phyloP scores from a whole-genome alignment of 805 yeast species.

The Candida multigemmis region DNA sequence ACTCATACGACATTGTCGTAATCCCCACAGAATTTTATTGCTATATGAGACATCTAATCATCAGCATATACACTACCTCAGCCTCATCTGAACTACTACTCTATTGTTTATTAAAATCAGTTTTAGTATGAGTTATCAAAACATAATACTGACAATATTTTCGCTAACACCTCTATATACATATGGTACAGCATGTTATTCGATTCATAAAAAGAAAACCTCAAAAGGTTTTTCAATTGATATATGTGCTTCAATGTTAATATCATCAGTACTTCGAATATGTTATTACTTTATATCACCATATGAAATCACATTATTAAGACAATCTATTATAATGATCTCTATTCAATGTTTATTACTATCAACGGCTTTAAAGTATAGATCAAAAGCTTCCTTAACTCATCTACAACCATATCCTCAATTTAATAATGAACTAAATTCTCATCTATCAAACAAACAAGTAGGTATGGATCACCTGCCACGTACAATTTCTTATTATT shows the following conservation, averaged over 20 bases:
- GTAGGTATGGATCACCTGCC: conserved; percentile 6
- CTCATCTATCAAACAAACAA: conserved; percentile 11
- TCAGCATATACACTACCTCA: too few species aligned
- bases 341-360: conserved; percentile 62
- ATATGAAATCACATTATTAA: conserved; percentile 65
- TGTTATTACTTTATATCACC: conserved; percentile 74
- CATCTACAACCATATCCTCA: conserved; percentile 20
- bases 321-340: conserved; percentile 84
- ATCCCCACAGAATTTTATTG: too few species aligned
- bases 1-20: too few species aligned
- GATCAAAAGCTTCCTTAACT: conserved; percentile 32
- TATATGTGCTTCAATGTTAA: conserved; percentile 84
- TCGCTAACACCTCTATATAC: conserved; percentile 80
- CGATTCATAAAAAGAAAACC: conserved; percentile 55
- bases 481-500: conserved; percentile 9
- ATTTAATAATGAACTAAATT: conserved; percentile 17
- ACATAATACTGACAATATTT: too few species aligned
- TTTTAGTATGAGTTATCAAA: too few species aligned
- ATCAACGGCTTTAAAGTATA: conserved; percentile 50
- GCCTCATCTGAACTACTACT: too few species aligned
- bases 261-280: conserved; percentile 66
- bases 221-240: conserved; percentile 84
- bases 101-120: too few species aligned
- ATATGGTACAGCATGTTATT: conserved; percentile 72
- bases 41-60: too few species aligned